These are phyloP conservation scores for Angophora floribunda DNA, from an alignment of 345 rosid species.

Conservation along the genomic window DNA sequence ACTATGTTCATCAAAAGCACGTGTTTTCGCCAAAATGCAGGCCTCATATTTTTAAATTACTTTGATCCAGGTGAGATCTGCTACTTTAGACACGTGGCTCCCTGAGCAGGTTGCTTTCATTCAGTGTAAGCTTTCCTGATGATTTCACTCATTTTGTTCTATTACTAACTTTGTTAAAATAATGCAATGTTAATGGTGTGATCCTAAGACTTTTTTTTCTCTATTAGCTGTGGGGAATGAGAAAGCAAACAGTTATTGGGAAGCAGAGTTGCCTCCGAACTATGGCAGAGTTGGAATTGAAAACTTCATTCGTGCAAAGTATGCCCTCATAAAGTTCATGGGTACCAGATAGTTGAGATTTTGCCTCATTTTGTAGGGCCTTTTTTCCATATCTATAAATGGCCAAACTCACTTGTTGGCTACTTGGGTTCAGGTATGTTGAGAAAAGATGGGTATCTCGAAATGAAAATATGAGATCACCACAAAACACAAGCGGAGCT, in stretches of 20 bases:
- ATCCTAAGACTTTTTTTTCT: background rate
- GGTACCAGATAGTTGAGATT: background rate
- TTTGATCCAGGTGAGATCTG: slow-evolving; percentile 68
- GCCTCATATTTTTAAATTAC: background rate
- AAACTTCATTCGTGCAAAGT: slow-evolving; percentile 83
- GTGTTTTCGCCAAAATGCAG: background rate
- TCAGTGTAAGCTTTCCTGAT: slow-evolving; percentile 48
- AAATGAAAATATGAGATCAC: slow-evolving; percentile 16
- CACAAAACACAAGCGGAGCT: slow-evolving; percentile 15
- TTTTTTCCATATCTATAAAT: background rate
- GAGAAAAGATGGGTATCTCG: slow-evolving; percentile 76
- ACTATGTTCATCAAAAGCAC: background rate
- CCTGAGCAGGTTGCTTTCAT: slow-evolving; percentile 85
- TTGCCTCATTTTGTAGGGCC: background rate
- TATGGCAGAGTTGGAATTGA: slow-evolving; percentile 69
- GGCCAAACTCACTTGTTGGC: background rate
- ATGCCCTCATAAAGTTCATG: slow-evolving; percentile 11
- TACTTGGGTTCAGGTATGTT: slow-evolving; percentile 36
- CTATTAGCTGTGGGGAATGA: slow-evolving; percentile 71
- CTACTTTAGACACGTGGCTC: slow-evolving; percentile 96
- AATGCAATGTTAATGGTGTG: background rate
- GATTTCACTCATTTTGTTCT: background rate
- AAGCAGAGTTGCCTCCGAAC: slow-evolving; percentile 80
- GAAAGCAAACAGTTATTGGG: slow-evolving; percentile 82
- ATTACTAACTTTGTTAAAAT: background rate